phyloP scores from a whole-genome alignment of 306 rosid species.

The Mucuna pruriens region DNA sequence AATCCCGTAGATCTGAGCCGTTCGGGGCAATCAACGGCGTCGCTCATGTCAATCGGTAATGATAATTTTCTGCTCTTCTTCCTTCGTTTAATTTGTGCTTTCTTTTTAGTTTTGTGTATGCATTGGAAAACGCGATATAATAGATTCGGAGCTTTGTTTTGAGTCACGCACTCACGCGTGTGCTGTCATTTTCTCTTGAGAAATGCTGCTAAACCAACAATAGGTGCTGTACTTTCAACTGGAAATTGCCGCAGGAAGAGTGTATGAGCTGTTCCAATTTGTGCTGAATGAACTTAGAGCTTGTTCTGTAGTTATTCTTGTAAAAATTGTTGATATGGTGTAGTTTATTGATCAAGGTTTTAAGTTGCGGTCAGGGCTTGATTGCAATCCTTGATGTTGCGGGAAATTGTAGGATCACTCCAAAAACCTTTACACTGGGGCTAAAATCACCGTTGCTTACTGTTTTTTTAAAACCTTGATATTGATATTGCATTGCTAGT shows the following conservation, averaged over 20 bases:
- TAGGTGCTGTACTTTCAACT: background rate
- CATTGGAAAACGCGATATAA: background rate
- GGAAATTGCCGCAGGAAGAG: background rate
- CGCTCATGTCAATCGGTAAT: conserved; percentile 28
- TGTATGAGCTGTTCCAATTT: conserved; percentile 32
- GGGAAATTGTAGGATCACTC: no score
- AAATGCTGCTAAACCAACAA: background rate
- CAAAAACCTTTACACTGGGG: no score
- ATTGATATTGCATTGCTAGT: background rate
- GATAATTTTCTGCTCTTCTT: background rate
- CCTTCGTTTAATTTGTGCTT: background rate
- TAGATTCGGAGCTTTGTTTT: background rate
- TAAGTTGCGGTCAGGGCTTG: no score
- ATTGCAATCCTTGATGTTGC: no score
- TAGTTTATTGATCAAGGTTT: background rate
- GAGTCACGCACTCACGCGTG: background rate
- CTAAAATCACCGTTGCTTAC: no score
- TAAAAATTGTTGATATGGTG: background rate
- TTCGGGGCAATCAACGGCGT: background rate
- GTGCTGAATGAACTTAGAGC: conserved; percentile 15
- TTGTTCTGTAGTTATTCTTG: conserved; percentile 8
- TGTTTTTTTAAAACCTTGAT: no score
- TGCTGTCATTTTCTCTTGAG: background rate
- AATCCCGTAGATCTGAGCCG: conserved; percentile 24
- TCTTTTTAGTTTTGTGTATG: background rate